Base-by-base conservation (phyloP, 2,329 filamentous ascomycete species). In the Cordyceps fumosorosea region DNA sequence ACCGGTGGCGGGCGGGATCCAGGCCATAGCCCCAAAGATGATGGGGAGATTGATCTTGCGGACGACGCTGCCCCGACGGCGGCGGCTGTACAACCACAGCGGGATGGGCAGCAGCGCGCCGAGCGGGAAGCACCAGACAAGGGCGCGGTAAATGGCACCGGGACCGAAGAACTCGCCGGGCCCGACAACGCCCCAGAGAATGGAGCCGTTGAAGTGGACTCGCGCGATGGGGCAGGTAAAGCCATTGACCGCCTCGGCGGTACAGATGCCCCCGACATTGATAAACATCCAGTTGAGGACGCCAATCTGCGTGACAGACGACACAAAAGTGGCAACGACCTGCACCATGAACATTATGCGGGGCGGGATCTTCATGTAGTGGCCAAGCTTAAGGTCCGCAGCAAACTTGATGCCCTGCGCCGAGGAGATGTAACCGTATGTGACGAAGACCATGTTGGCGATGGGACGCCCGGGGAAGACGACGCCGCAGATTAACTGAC, bases 401-500 rank as follows among this genome's bases (percentile, higher is more conserved):
- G 90, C 89, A 71, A 96, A 96, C 71, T 96, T 95, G 73, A 96
- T 89, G 32, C 91, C 91, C 76, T 96, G 91, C 0, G 90, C 89
- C 0, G 89, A 93, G 5, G 89, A 92, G 70, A 95, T 95, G 74
- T 95, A 96, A 65, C 90, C 91, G 72, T 95, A 96, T 0, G 90
- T 95, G 54, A 93, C 90, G 69, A 96, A 96, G 42, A 96, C 90
- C 91, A 96, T 96, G 74, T 96, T 95, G 56, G 91, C 91, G 12
- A 96, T 90, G 1, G 91, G 91, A 1, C 89, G 87, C 32, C 91
- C 91, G 0, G 91, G 91, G 71, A 96, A 96, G 18, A 91, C 80
- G 56, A 84, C 86, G 60, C 91, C 91, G 65, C 90, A 93, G 66
- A 95, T 87, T 62, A 96, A 82, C 74, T 95, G 91, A 72, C 90